Evolutionary conservation across 371 early-diverging fungal genomes (phyloP).

Genomic region (Rhizopus delemar): DNA sequence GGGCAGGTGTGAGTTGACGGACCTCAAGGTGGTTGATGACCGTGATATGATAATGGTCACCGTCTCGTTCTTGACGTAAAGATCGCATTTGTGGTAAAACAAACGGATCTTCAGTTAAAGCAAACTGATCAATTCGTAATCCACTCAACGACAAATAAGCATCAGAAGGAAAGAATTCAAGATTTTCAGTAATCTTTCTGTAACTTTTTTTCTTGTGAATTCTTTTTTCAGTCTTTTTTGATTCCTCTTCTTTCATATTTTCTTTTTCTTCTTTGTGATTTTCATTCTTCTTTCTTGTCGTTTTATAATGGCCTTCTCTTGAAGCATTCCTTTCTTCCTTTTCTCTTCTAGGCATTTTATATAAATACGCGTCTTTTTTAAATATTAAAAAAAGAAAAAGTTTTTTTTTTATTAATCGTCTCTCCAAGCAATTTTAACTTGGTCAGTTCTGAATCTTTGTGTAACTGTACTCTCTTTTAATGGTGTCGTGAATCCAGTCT

Average conservation of each 20-base stretch:
- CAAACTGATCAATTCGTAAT: not conserved
- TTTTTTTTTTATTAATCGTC: slow-evolving; percentile 19
- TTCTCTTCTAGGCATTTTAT: too few relatives aligned
- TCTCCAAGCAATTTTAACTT: slow-evolving; percentile 91
- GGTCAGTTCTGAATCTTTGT: slow-evolving; percentile 95
- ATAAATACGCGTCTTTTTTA: not conserved
- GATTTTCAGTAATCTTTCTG: not conserved
- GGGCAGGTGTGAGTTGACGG: not conserved
- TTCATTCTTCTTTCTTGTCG: not conserved
- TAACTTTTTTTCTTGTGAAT: too few relatives aligned
- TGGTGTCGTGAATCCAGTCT: slow-evolving; percentile 71
- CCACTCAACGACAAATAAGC: not conserved
- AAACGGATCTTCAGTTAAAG: not conserved
- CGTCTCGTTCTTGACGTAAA: slow-evolving; percentile 3
- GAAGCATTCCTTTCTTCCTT: not conserved
- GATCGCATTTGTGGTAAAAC: not conserved
- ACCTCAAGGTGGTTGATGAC: slow-evolving; percentile 24
- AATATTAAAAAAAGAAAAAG: not conserved
- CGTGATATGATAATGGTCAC: slow-evolving; percentile 18
- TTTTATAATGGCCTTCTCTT: not conserved
- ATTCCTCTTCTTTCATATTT: not conserved
- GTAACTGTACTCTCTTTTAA: slow-evolving; percentile 90
- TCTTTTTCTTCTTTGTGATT: not conserved
- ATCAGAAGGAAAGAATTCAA: not conserved
- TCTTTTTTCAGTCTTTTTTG: too few relatives aligned